These are phyloP conservation scores for Aureobasidium sp. DNA, from an alignment of 2,329 filamentous ascomycete genomes.

Conservation along the genomic window DNA sequence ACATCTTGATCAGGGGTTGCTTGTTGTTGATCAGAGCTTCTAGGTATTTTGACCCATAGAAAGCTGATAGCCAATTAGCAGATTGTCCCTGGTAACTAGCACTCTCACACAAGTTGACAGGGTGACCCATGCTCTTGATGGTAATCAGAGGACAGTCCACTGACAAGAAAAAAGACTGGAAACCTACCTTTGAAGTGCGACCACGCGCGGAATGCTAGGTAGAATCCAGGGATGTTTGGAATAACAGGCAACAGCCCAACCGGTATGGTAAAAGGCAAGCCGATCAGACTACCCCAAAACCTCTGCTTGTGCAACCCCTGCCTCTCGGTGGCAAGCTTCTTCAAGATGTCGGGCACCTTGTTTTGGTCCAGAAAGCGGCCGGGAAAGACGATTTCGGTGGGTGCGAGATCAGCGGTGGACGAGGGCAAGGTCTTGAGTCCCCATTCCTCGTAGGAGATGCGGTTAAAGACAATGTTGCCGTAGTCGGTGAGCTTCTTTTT, in stretches of 20 bases:
- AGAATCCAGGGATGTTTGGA: slow-evolving; percentile 14
- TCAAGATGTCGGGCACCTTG: slow-evolving; percentile 59
- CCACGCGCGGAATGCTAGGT: slow-evolving; percentile 77
- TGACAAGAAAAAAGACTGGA: neutral
- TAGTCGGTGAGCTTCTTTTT: slow-evolving; percentile 79
- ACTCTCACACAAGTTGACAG: neutral
- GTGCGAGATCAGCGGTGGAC: slow-evolving; percentile 51
- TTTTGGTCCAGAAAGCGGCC: slow-evolving; percentile 55
- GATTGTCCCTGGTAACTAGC: neutral
- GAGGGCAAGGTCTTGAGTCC: slow-evolving; percentile 85
- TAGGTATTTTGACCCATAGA: slow-evolving; percentile 76
- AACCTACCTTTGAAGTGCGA: slow-evolving; percentile 65
- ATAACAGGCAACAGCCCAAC: slow-evolving; percentile 19
- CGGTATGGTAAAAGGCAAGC: slow-evolving; percentile 76
- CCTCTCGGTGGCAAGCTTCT: slow-evolving; percentile 68
- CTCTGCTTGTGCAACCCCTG: slow-evolving; percentile 69
- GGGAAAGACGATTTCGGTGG: slow-evolving; percentile 65
- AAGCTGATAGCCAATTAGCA: slow-evolving; percentile 42
- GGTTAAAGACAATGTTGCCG: slow-evolving; percentile 72
- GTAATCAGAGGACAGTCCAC: too few species aligned
- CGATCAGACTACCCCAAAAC: slow-evolving; percentile 72
- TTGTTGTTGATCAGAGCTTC: slow-evolving; percentile 72
- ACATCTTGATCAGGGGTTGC: slow-evolving; percentile 50
- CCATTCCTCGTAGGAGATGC: slow-evolving; percentile 97
- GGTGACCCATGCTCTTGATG: too few species aligned